phyloP scores from a whole-genome alignment of 768 basidiomycete genomes.

The Leccinum broughii region DNA sequence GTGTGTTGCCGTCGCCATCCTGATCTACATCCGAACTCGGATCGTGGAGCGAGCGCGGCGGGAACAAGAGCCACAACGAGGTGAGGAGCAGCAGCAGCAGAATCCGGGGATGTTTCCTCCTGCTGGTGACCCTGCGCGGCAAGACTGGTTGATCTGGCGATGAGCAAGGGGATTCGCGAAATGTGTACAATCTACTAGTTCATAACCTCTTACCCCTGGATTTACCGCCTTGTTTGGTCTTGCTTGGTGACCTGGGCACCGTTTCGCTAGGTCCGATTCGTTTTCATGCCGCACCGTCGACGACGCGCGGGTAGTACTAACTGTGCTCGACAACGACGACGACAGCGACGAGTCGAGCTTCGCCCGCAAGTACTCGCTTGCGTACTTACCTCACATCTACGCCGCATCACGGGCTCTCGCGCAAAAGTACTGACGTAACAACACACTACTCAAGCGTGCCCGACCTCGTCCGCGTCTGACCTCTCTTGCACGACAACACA shows the following conservation, averaged over 20 bases:
- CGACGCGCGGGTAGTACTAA: conserved; percentile 2
- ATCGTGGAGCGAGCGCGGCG: conserved; percentile 72
- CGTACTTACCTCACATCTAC: neutral
- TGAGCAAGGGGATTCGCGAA: conserved; percentile 6
- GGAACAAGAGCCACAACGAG: conserved; percentile 52
- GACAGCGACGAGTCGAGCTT: conserved; percentile 6
- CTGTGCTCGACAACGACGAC: conserved; percentile 8
- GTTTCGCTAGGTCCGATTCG: neutral
- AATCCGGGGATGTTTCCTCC: conserved; percentile 57
- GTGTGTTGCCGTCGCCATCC: conserved; percentile 68
- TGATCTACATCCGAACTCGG: conserved; percentile 79
- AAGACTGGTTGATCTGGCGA: conserved; percentile 63
- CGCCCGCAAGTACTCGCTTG: neutral
- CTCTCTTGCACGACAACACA: neutral
- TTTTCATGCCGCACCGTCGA: conserved; percentile 8
- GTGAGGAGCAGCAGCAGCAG: conserved; percentile 29
- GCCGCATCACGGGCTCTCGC: too few species aligned
- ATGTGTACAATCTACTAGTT: neutral
- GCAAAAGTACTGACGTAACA: too few species aligned
- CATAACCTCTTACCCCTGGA: too few species aligned
- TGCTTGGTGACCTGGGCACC: conserved; percentile 20
- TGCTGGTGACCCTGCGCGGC: conserved; percentile 60
- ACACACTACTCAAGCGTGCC: neutral
- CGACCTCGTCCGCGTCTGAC: neutral
- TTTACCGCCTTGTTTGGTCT: conserved; percentile 21